Percentiles rank a stretch among this genome's conserved stretches.
Evolutionary conservation across 2,329 filamentous ascomycete genomes (phyloP).

Genomic region (Aureobasidium leucospermi): DNA sequence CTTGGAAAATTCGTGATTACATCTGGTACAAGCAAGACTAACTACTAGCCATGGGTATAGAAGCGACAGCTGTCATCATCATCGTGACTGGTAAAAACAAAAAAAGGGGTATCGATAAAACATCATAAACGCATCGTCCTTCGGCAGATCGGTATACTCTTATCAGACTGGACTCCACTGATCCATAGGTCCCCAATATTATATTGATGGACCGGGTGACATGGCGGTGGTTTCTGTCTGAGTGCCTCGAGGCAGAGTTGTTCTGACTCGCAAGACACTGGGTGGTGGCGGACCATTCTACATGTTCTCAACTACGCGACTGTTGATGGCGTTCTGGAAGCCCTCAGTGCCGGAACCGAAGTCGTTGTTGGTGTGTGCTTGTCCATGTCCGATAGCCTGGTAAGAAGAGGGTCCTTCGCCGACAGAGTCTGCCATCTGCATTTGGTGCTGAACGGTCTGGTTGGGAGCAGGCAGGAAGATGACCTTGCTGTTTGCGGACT

Average conservation of each 20-base stretch:
- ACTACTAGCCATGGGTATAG: not conserved
- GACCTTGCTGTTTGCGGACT: slow-evolving; percentile 80
- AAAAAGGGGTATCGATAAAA: slow-evolving; percentile 4
- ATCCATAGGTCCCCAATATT: not conserved
- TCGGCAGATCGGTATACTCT: not conserved
- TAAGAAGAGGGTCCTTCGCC: slow-evolving; percentile 52
- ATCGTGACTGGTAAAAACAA: not conserved
- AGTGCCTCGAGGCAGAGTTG: no score
- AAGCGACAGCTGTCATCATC: not conserved
- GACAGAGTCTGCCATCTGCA: slow-evolving; percentile 42
- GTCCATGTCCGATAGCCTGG: not conserved
- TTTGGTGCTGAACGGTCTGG: slow-evolving; percentile 52
- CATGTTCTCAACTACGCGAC: slow-evolving; percentile 78
- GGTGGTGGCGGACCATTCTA: slow-evolving; percentile 31
- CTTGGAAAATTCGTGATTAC: no score
- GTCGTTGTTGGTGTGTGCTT: slow-evolving; percentile 24
- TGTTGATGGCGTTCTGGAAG: slow-evolving; percentile 75
- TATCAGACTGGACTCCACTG: not conserved
- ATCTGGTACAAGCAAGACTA: not conserved
- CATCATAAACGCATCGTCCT: not conserved
- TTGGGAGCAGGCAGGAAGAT: slow-evolving; percentile 65
- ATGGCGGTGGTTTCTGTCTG: no score
- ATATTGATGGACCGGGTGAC: no score
- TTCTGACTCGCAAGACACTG: not conserved
- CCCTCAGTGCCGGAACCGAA: slow-evolving; percentile 40